These are phyloP conservation scores for Cenchrus americanus DNA, from an alignment of 176 grass and related monocot genomes.

Conservation along the genomic window DNA sequence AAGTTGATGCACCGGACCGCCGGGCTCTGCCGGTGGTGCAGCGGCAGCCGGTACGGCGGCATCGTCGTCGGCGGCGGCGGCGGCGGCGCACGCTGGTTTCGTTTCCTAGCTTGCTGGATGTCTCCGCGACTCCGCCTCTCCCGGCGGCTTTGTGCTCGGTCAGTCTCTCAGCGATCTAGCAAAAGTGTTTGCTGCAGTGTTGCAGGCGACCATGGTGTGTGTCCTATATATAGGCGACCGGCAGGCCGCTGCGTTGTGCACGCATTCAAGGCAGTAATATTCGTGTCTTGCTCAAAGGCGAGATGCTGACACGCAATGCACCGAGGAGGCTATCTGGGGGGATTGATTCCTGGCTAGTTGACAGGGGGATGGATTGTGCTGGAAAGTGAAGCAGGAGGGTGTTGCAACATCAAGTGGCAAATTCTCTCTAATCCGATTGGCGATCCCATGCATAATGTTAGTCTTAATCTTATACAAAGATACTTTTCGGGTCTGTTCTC, in stretches of 20 bases:
- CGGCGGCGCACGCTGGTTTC: background rate
- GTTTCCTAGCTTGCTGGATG: background rate
- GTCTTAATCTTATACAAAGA: background rate
- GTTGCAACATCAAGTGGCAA: background rate
- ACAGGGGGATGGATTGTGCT: slow-evolving; percentile 23
- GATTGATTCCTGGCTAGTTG: slow-evolving; percentile 16
- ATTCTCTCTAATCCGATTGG: background rate
- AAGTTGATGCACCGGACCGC: slow-evolving; percentile 52
- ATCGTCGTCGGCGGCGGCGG: background rate
- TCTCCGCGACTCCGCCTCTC: background rate
- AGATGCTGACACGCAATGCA: slow-evolving; percentile 33
- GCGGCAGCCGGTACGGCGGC: slow-evolving; percentile 9
- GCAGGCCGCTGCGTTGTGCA: background rate
- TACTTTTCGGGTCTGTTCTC: background rate
- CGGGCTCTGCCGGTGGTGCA: slow-evolving; percentile 42
- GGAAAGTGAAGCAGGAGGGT: slow-evolving; percentile 33
- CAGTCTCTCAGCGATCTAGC: background rate
- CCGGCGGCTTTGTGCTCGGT: background rate
- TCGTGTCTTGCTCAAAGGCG: slow-evolving; percentile 45
- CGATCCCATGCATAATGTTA: background rate
- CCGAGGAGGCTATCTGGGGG: background rate
- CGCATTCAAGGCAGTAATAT: slow-evolving; percentile 52
- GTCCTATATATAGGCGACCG: background rate
- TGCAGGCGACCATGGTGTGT: background rate
- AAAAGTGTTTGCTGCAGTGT: background rate